Evolutionary conservation across 2,329 filamentous ascomycete genomes (phyloP), one percentile per base, ranked within the genome.

Genomic region (Allantophomopsis lycopodina): DNA sequence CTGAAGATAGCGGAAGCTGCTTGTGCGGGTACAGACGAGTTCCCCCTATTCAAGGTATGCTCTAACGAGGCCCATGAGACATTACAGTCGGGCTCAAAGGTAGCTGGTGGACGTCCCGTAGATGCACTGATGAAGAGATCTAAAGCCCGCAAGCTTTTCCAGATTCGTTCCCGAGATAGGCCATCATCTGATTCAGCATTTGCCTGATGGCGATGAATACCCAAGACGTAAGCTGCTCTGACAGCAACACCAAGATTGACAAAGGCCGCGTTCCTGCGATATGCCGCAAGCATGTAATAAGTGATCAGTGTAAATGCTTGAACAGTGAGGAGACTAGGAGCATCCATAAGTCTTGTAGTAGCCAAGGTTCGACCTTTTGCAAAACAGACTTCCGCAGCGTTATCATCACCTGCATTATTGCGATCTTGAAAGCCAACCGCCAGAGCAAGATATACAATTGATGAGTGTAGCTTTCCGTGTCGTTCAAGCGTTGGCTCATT

Each of bases 241-340:
- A 55, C 57, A 2, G 58, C 59, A 39, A 55, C 52, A 4, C 59
- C 59, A 1, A 61, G 51, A 28, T 58, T 52, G 51, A 61, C 55
- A 11, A 58, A 61, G 0, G 59, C 58, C 2, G 58, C 55, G 30
- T 60, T 60, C 0, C 54, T 47, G 2, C 56, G 50, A 2, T 54
- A 58, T 2, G 51, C 55, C 3, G 48, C 52, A 0, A 60, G 42
- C 0, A 62, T 48, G 38, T 59, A 61, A 51, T 57, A 52, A 13
- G 58, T 50, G 37, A 62, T 51, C 18, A 60, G 47, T 0, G 53
- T 42, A 38, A 58, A 47, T 15, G 52, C 49, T 40, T 58, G 51
- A 13, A 60, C 52, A 0, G 56, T 59, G 2, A 46, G 41, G 6
- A 59, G 49, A 3, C 50, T 54, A 1, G 59, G 56, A n/a, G 60